phyloP scores from a whole-genome alignment of 2,329 filamentous ascomycete genomes.

The Colletotrichum karsti region DNA sequence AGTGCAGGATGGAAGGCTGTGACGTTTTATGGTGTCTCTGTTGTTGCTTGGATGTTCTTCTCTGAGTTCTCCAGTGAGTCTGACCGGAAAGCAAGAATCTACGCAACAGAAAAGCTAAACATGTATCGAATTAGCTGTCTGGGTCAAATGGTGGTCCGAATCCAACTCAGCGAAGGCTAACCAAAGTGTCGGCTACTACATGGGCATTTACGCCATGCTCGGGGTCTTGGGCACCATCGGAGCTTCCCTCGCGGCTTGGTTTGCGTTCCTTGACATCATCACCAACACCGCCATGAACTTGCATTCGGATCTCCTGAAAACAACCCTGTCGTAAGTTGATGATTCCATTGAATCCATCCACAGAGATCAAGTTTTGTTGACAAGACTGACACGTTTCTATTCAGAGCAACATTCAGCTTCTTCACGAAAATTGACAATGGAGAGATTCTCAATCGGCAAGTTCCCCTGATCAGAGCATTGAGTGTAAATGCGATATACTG shows the following conservation, averaged over 20 bases:
- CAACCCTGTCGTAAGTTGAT: neutral
- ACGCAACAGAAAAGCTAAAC: neutral
- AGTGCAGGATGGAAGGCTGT: constrained; percentile 13
- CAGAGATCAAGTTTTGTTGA: no score
- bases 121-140: neutral
- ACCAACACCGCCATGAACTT: constrained; percentile 18
- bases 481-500: neutral
- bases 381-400: no score
- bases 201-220: constrained; percentile 12
- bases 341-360: no score
- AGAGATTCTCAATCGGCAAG: constrained; percentile 7
- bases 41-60: constrained; percentile 8
- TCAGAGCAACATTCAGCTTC: neutral
- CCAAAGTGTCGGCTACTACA: neutral
- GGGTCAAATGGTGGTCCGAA: constrained; percentile 27
- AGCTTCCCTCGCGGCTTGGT: constrained; percentile 1
- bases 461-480: no score
- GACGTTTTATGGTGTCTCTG: neutral
- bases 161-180: neutral
- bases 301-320: constrained; percentile 12
- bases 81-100: no score
- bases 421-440: constrained; percentile 4
- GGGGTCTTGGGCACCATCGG: neutral
- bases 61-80: constrained; percentile 23
- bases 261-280: constrained; percentile 14